Base-by-base conservation (phyloP, 1,284 basidiomycete genomes). In the Sanghuangporus sanghuang region DNA sequence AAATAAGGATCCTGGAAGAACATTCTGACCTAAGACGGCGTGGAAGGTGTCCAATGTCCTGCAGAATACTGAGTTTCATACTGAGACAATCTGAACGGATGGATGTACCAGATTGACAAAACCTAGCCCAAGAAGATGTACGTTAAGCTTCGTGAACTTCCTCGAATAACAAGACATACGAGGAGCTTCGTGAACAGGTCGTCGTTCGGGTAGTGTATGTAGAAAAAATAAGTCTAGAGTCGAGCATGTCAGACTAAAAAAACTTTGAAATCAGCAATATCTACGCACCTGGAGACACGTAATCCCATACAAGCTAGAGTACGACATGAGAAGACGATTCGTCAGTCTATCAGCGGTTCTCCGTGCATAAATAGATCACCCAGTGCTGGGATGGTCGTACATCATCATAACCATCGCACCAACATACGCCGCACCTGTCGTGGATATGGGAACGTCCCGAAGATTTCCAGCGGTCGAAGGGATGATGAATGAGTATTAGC, bases 21-120 rank as follows among this genome's bases (percentile, higher is more conserved):
- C 56, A 39, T n/a, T 58, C 78, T 59, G 61, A 79, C 79, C 77
- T 52, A 81, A 71, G 40, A 73, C 70, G 27, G 77, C 71, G 68
- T 80, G 78, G 6, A 77, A 46, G 0, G 78, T 78, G 65, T 79
- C 78, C 55, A 80, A 59, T 14, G 71, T 64, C 78, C 79, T 80
- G 64, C 16, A 16, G 6, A 23, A 16, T 16, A 16, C 38, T 42
- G 49, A 23, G 23, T 23, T 50, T 16, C 57, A 52, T 27, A 40
- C n/a, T 62, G 18, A 32, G 14, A 39, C 2, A n/a, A 56, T 21
- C 16, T 16, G 40, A 38, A 6, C 6, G 14, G 27, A 16, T 6
- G 48, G 38, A 62, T 50, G 52, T 61, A 65, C 64, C 64, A 65
- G 44, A 65, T 11, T 32, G 36, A 12, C 9, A 32, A 18, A 7